These are phyloP conservation scores for Kodamaea plutei DNA, from an alignment of 1,139 yeast genomes.

Conservation along the genomic window DNA sequence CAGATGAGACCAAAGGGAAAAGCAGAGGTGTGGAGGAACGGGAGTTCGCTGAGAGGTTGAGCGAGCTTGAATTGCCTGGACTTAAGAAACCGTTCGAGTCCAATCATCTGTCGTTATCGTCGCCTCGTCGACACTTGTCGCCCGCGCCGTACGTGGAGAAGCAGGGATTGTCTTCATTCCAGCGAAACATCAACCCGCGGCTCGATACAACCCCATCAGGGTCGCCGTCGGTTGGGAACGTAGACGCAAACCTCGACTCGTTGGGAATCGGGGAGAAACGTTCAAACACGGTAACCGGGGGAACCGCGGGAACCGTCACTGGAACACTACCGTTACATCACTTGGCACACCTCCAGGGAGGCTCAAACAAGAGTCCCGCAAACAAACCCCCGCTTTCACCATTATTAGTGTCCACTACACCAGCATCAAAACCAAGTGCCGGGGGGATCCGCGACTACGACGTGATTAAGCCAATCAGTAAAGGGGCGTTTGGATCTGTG, in stretches of 20 bases:
- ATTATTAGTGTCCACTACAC: constrained; percentile 59
- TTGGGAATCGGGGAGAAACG: constrained; percentile 12
- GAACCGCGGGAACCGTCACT: no score
- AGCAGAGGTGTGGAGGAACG: no score
- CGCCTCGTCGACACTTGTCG: constrained; percentile 54
- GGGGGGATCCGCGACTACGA: constrained; percentile 80
- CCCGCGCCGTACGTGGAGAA: constrained; percentile 49
- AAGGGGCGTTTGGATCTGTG: constrained; percentile 97
- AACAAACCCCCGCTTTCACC: constrained; percentile 77
- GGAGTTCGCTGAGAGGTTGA: no score
- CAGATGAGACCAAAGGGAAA: no score
- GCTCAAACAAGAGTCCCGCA: constrained; percentile 11
- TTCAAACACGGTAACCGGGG: no score
- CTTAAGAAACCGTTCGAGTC: no score
- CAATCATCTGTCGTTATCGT: no score
- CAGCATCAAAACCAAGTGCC: constrained; percentile 50
- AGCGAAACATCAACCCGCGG: constrained; percentile 34
- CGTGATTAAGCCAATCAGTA: constrained; percentile 86
- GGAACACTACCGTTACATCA: constrained; percentile 1
- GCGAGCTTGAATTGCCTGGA: no score
- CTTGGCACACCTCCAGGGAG: constrained; percentile 5
- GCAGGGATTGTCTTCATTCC: constrained; percentile 53
- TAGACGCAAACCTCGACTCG: constrained; percentile 10
- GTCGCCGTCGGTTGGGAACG: constrained; percentile 32
- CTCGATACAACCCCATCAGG: constrained; percentile 39